phyloP scores from a whole-genome alignment of 2,329 filamentous ascomycete species.

The Celoporthe dispersa region DNA sequence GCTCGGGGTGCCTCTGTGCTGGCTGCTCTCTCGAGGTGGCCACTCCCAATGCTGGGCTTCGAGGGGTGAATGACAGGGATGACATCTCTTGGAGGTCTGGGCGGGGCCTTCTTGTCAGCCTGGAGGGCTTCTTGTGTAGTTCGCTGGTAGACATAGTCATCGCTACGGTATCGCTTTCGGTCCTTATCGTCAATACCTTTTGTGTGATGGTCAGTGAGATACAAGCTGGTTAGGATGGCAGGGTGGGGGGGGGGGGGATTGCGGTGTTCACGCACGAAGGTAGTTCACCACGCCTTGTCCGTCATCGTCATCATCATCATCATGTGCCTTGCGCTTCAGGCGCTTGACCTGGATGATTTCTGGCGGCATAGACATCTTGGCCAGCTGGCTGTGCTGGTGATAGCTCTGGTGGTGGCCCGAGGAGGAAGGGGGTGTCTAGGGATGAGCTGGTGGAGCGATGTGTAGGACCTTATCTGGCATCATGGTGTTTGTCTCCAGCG shows the following conservation, averaged over 20 bases:
- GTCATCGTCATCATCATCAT: slow-evolving; percentile 47
- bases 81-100: slow-evolving; percentile 32
- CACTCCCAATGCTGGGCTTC: slow-evolving; percentile 43
- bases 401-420: background rate
- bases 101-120: slow-evolving; percentile 36
- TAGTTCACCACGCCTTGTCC: slow-evolving; percentile 56
- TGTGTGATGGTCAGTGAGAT: slow-evolving; percentile 13
- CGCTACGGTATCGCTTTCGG: slow-evolving; percentile 57
- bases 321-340: slow-evolving; percentile 55
- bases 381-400: background rate
- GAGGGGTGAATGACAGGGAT: slow-evolving; percentile 56
- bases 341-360: slow-evolving; percentile 62
- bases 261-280: slow-evolving; percentile 49
- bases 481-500: background rate
- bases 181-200: slow-evolving; percentile 54
- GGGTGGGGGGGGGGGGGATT: slow-evolving; percentile 3
- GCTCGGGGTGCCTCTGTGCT: background rate
- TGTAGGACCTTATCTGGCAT: background rate
- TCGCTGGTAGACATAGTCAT: slow-evolving; percentile 61
- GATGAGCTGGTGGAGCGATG: background rate
- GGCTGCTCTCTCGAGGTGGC: slow-evolving; percentile 33
- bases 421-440: background rate
- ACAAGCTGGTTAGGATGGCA: slow-evolving; percentile 19
- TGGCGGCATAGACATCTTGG: slow-evolving; percentile 59
- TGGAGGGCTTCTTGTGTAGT: slow-evolving; percentile 42